Evolutionary conservation across 208 protist species (phyloP), one percentile per base, ranked within the genome.

Genomic region (Trypanosoma rangeli): DNA sequence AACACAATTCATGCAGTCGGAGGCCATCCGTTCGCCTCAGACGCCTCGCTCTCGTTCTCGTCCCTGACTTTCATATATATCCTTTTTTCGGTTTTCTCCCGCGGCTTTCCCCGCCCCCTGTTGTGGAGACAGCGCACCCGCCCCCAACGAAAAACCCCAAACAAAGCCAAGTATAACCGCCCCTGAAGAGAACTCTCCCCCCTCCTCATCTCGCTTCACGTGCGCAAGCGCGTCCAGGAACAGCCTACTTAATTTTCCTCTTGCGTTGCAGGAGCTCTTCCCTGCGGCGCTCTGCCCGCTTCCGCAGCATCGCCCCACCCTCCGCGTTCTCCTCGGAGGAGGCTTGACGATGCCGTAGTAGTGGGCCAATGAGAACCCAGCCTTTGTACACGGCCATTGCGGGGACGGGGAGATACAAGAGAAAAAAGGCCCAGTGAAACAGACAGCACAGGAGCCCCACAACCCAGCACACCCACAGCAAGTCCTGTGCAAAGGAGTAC

Each of bases 341-440:
- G 20, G 58, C 52, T 13, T 67, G 65, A 28, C 68, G 50, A 10
- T 39, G 62, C 15, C 75, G 5, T 20, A 93, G 53, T 20, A 89
- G 79, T 52, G 73, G 59, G 50, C 79, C 60, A 64, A 92, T 54
- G 44, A 72, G 39, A 5, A 33, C 60, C 78, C 81, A 97, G 10
- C 70, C 46, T 66, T 95, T 94, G 82, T 90, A 94, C 22, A 92
- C 62, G 10, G 82, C 49, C 31, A 80, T 87, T 7, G 75, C 85
- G 1, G 92, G 92, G n/a, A 95, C 82, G n/a, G 89, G 87, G 2
- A 95, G 72, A 64, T 95, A 97, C 52, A 97, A 86, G 5, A 97
- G 79, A 18, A 92, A 57, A 64, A 93, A 93, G 39, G 80, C 90
- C 35, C 74, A 78, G 69, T 93, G 87, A 26, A 79, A 60, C 5